Base-by-base conservation (phyloP, 2,329 filamentous ascomycete genomes). In the Exophiala sp. region DNA sequence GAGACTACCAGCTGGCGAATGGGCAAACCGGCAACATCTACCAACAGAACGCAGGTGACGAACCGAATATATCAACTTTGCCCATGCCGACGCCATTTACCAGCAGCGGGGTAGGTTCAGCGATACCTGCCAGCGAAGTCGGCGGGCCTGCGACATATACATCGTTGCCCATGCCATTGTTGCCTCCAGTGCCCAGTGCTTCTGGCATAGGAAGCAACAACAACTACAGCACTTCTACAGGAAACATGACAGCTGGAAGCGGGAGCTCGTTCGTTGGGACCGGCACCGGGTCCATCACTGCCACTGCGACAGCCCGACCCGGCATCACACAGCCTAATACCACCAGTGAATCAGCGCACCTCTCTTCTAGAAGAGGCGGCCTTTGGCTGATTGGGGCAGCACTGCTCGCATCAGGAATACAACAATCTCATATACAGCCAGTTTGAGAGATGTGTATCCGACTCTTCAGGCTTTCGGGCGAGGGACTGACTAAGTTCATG, bases 11-110 rank as follows among this genome's bases (percentile, higher is more conserved):
- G 10, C 60, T 69, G 23, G 50, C 60, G 2, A 59, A 66, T 50
- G 68, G 70, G 6, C 57, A 64, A 14, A 65, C 52, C 1, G 73
- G 72, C 19, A 72, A 75, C 50, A 70, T 77, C 21, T 77, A 76
- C 56, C 60, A 64, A 3, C 45, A 44, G 16, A 52, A 60, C 35
- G 60, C 65, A 23, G 56, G 65, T 2, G 57, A 61, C 1, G 70
- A 68, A 52, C 72, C 73, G 1, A 70, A 76, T 50, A 72, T 69
- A 1, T 63, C 68, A 1, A 73, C 68, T 0, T 58, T 75, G 14
- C 63, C 66, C 7, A 65, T 75, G 7, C 73, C 73, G 3, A 66
- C 66, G 1, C 71, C 72, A 37, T 75, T 64, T 53, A 76, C 73
- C 0, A 70, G 65, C 13, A 65, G 65, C 1, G 73, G 73, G 11